A percentile compares a stretch with the other conserved stretches of the same genome.
phyloP scores from a whole-genome alignment of 2,329 filamentous ascomycete genomes.

The Phaeophleospora eucalypticola region DNA sequence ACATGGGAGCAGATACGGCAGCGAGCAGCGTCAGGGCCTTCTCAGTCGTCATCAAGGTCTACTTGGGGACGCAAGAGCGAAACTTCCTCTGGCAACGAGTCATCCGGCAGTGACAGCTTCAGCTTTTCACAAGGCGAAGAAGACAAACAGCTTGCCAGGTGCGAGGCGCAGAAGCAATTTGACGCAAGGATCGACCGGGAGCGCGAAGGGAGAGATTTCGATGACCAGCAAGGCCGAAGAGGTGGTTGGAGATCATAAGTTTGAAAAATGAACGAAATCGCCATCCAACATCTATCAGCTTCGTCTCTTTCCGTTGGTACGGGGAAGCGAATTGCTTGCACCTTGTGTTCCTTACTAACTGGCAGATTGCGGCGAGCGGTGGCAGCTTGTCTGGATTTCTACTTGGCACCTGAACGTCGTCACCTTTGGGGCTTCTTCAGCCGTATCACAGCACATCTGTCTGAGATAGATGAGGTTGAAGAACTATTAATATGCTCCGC shows the following conservation, averaged over 20 bases:
- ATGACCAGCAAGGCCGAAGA: constrained; percentile 1
- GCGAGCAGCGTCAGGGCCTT: constrained; percentile 19
- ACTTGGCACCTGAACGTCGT: no score
- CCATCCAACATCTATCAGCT: no score
- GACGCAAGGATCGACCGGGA: constrained; percentile 48
- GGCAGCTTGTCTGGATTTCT: no score
- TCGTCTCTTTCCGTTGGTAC: no score
- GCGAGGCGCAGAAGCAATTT: constrained; percentile 49
- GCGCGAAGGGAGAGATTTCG: constrained; percentile 44
- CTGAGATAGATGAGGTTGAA: no score
- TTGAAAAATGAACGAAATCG: no score
- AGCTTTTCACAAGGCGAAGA: constrained; percentile 42
- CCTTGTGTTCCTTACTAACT: no score
- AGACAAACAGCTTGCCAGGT: constrained; percentile 41
- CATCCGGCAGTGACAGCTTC: constrained; percentile 42
- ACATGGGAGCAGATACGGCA: constrained; percentile 45
- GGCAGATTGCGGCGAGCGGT: no score
- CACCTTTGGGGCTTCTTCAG: no score
- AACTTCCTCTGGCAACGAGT: constrained; percentile 26
- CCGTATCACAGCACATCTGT: no score
- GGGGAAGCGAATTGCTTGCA: no score
- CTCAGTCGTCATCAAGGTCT: constrained; percentile 14
- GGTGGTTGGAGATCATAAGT: not conserved
- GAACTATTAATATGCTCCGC: no score
- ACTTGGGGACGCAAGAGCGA: constrained; percentile 17